phyloP scores from a whole-genome alignment of 495 filamentous ascomycete genomes.

The Aspergillus egyptiacus region DNA sequence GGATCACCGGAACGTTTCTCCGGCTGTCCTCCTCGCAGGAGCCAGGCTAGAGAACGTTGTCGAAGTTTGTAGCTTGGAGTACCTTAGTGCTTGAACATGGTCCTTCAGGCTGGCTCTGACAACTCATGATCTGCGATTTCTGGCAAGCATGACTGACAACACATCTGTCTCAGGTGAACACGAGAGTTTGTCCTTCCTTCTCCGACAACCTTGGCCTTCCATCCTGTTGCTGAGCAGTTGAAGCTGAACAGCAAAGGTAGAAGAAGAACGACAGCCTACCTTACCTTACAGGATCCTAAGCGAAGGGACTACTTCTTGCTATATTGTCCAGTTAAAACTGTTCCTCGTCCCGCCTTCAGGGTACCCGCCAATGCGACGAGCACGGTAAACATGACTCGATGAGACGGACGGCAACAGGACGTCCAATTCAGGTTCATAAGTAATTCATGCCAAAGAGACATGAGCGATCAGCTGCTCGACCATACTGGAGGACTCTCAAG shows the following conservation, averaged over 20 bases:
- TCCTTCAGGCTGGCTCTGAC: not conserved
- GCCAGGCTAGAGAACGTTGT: not conserved
- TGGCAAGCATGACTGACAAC: constrained; percentile 4
- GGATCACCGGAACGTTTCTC: constrained; percentile 17
- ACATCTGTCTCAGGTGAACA: not conserved
- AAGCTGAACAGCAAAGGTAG: not conserved
- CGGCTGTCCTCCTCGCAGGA: constrained; percentile 9
- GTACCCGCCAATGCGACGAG: too few species aligned
- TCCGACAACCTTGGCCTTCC: not conserved
- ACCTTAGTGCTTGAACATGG: not conserved
- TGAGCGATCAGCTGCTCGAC: too few species aligned
- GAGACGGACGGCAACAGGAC: too few species aligned
- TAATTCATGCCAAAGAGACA: too few species aligned
- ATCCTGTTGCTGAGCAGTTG: not conserved
- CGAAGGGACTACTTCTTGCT: too few species aligned
- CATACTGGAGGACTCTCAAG: too few species aligned
- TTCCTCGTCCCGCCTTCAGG: too few species aligned
- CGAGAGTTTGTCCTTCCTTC: not conserved
- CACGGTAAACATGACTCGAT: too few species aligned
- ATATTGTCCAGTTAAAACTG: not conserved
- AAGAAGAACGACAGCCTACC: too few species aligned
- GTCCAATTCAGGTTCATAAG: too few species aligned
- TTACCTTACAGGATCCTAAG: too few species aligned
- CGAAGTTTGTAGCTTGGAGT: not conserved
- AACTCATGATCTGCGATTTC: not conserved